Conservation (phyloP, 805 yeast genomes). For the Saccharomycopsis sp. region DNA sequence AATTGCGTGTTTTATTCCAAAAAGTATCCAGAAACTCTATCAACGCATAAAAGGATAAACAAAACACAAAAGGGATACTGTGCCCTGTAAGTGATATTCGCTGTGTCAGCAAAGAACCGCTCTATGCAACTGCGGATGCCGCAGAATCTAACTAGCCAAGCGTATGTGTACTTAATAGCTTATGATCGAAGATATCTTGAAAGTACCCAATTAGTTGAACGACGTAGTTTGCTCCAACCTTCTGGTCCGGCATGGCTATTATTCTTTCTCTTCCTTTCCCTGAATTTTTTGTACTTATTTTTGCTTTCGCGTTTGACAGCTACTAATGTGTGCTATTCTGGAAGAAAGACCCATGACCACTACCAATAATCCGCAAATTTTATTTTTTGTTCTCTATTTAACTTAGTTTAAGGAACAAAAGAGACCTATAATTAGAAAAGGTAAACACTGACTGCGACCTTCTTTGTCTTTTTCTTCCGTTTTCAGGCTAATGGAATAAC, state of each 20-base stretch:
- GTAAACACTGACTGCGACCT: background rate
- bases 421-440: background rate
- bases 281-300: background rate
- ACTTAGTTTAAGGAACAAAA: background rate
- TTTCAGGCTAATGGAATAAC: background rate
- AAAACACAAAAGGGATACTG: no score
- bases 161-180: no score
- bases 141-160: background rate
- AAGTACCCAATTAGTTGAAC: no score
- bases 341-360: background rate
- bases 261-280: background rate
- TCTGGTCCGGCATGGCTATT: background rate
- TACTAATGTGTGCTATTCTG: background rate
- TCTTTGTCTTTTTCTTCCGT: background rate
- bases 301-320: background rate
- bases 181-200: no score
- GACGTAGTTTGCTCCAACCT: no score
- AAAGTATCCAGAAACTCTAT: background rate
- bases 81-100: no score
- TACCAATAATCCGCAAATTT: background rate
- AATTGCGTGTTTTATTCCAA: background rate
- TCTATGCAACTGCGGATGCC: background rate
- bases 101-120: background rate
- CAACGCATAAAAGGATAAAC: background rate
- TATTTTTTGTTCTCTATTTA: no score